Conservation (phyloP, 2,329 filamentous ascomycete species). For the Acephala macrosclerotiorum region DNA sequence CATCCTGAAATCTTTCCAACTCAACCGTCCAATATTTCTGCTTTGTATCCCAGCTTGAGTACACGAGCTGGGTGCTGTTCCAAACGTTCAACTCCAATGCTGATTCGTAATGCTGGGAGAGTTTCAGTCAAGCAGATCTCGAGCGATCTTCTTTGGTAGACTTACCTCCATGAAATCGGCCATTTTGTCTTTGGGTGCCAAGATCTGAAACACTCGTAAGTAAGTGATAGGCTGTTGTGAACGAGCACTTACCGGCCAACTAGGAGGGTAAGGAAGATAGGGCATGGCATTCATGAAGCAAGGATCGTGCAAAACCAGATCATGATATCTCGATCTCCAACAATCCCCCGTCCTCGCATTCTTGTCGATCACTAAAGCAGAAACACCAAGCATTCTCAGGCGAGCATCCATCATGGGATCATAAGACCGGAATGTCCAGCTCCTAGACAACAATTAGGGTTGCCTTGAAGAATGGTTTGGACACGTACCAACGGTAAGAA, state of each 20-base stretch:
- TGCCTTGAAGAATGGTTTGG: conserved; percentile 34
- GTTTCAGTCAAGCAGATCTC: background rate
- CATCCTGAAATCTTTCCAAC: conserved; percentile 46
- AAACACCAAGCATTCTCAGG: conserved; percentile 62
- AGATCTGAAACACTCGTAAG: conserved; percentile 65
- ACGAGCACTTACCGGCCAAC: conserved; percentile 7
- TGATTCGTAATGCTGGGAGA: conserved; percentile 61
- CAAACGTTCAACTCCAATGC: conserved; percentile 72
- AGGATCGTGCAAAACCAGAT: conserved; percentile 72
- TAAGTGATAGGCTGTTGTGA: conserved; percentile 66
- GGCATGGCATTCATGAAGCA: conserved; percentile 65
- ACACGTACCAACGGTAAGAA: background rate
- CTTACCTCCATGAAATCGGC: conserved; percentile 65
- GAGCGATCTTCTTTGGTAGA: background rate
- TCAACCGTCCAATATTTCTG: conserved; percentile 61
- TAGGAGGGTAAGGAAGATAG: conserved; percentile 53
- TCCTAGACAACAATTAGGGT: conserved; percentile 65
- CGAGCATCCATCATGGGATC: conserved; percentile 61
- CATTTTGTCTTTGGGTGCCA: conserved; percentile 74
- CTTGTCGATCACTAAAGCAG: conserved; percentile 62
- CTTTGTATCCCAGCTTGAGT: conserved; percentile 56
- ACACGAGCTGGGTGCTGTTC: conserved; percentile 57
- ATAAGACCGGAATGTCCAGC: conserved; percentile 67
- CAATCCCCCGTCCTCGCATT: conserved; percentile 65
- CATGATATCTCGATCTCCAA: conserved; percentile 67